Base-by-base conservation (phyloP, 129 eudicot species). In the Daucus carota region DNA sequence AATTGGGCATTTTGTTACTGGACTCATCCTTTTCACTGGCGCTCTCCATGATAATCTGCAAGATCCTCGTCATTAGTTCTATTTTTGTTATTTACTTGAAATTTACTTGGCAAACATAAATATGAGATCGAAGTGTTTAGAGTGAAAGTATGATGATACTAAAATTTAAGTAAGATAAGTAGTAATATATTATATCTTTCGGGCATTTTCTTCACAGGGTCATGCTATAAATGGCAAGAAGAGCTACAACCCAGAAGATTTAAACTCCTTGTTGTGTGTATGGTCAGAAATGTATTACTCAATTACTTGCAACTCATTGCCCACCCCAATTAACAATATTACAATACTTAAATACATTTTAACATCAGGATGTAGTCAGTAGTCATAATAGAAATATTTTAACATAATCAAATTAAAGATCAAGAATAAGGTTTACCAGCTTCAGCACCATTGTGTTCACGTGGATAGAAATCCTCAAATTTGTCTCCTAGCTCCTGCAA, bases 401-500 rank as follows among this genome's bases (percentile, higher is more conserved):
- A 43, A 24, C 4, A 72, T 72, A 43, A 13, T 71, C 12, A 76
- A 60, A 76, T 28, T 13, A 47, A 70, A 38, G 43, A 78, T 70
- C 42, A 77, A 47, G 42, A 42, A 73, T 52, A 10, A 72, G 62
- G 69, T 5, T 76, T 78, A 92, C 90, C 88, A 65, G 81, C 81
- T 70, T 82, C 77, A 72, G 50, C 80, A 71, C 78, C 81, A 72
- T 70, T 76, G 48, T 76, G 80, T 80, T 87, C 88, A 40, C 85
- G 70, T 73, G 84, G 73, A 65, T 69, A 15, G 18, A 90, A 59
- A 80, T 81, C 70, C 72, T 82, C 88, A 76, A 87, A 89, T 70
- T 83, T 91, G 28, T 88, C 97, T 72, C 78, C 94, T 77, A 88
- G 74, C 66, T 90, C 98, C 87, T 85, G 89, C 87, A 90, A 80